phyloP scores from a whole-genome alignment of 2,329 filamentous ascomycete species.

The Leptodontidium sp. region DNA sequence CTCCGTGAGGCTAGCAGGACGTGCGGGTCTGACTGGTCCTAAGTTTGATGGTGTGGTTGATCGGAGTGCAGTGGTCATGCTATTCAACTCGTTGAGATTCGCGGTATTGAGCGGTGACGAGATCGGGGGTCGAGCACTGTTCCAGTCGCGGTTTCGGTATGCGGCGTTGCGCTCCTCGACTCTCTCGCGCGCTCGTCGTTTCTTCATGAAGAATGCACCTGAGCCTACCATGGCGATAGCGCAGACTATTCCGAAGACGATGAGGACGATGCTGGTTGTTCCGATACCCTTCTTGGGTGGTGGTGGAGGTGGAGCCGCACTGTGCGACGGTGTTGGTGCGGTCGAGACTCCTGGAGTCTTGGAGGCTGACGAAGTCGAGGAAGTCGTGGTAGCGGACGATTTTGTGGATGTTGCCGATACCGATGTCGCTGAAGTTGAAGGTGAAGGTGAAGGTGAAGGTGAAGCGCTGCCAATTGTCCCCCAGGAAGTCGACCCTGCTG shows the following conservation, averaged over 20 bases:
- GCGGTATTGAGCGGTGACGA: neutral
- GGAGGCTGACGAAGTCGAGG: neutral
- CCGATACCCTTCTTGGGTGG: neutral
- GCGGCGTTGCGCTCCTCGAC: neutral
- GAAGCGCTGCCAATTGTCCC: neutral
- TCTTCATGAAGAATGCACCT: neutral
- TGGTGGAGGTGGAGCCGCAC: neutral
- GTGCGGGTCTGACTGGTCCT: neutral
- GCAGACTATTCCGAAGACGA: neutral
- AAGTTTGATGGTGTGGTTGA: neutral
- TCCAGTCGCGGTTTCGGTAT: conserved; percentile 2
- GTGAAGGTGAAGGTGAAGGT: neutral
- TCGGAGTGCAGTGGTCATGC: neutral
- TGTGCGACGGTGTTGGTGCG: neutral
- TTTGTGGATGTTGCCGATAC: too few relatives aligned
- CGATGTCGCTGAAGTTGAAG: neutral
- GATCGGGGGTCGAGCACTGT: neutral
- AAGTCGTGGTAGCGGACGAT: neutral
- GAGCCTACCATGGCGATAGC: neutral
- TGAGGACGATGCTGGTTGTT: conserved; percentile 6
- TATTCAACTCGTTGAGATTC: neutral
- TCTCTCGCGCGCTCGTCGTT: neutral
- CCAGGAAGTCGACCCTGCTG: too few relatives aligned
- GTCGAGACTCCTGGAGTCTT: conserved; percentile 5
- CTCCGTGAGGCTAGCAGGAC: conserved; percentile 9